Base-by-base conservation (phyloP, 106 monocot genomes). In the Acorus gramineus region DNA sequence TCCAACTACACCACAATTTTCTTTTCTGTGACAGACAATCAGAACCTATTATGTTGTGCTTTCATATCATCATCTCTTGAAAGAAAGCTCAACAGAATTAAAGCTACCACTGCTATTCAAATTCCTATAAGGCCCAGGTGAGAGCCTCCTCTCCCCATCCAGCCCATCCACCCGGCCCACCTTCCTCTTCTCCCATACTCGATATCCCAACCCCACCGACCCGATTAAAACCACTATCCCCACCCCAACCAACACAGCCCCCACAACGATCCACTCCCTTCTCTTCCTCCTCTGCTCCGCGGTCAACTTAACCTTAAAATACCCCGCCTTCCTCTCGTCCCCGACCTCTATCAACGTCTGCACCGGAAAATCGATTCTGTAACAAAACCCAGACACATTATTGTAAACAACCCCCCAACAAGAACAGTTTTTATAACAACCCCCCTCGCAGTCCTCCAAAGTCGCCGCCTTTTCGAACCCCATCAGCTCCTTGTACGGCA, bases 391-490 rank as follows among this genome's bases (percentile, higher is more conserved):
- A 3, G 79, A 68, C 2, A 53, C 68, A 73, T 86, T 86, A 77
- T 72, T 81, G 68, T 81, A 93, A 60, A 90, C 55, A 4, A 82
- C 81, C 10, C 90, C 95, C 90, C 95, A 91, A 64, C 95, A 96
- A 59, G 73, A 79, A 68, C 95, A 96, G 64, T 85, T 96, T 50
- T 51, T 67, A 64, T 71, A 61, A 71, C 90, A 96, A 13, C 71
- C 57, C 11, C 14, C 49, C 74, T 96, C 90, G 68, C 95, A 96
- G 47, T 87, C 85, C 54, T 78, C 80, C 70, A 73, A 61, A 3
- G 87, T 75, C 2, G 5, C 51, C 66, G 70, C 60, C 69, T 77
- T 74, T 7, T 46, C 28, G 61, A 59, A 83, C 8, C 14, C 61
- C 53, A 87, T 12, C 14, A 81, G 14, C 52, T 91, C 87, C 74